Conservation (phyloP, 2,329 filamentous ascomycete genomes). For the Ascosphaera apis region DNA sequence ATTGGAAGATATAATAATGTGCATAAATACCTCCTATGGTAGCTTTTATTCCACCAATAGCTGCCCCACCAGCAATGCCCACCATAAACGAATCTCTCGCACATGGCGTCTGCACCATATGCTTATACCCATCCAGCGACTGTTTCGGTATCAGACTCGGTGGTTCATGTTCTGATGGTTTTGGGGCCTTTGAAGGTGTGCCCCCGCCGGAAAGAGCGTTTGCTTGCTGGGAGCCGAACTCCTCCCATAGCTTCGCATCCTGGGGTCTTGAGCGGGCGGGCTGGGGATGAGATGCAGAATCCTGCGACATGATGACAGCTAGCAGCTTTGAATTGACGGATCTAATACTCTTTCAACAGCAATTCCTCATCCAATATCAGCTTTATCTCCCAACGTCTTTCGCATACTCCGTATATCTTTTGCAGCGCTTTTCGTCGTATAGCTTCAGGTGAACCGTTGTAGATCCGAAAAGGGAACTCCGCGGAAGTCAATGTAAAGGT, state of each 20-base stretch:
- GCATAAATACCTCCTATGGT: slow-evolving; percentile 43
- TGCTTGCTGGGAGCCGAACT: slow-evolving; percentile 24
- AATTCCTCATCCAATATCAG: not conserved
- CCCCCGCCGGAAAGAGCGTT: slow-evolving; percentile 33
- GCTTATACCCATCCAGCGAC: slow-evolving; percentile 30
- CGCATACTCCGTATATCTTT: not conserved
- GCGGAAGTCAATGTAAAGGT: too few relatives aligned
- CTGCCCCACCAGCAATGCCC: slow-evolving; percentile 61
- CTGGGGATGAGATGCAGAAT: slow-evolving; percentile 1
- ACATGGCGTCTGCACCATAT: slow-evolving; percentile 58
- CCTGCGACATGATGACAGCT: slow-evolving; percentile 5
- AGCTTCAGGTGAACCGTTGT: too few relatives aligned
- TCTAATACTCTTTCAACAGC: not conserved
- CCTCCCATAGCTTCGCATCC: slow-evolving; percentile 25
- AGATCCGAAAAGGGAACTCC: too few relatives aligned
- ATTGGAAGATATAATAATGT: slow-evolving; percentile 1
- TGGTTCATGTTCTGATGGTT: slow-evolving; percentile 2
- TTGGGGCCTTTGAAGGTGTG: slow-evolving; percentile 36
- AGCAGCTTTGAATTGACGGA: slow-evolving; percentile 3
- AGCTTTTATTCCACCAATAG: slow-evolving; percentile 48
- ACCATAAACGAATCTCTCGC: slow-evolving; percentile 60
- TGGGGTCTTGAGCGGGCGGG: slow-evolving; percentile 17
- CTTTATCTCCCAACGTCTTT: not conserved
- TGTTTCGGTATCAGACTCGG: slow-evolving; percentile 11
- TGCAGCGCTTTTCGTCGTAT: too few relatives aligned